Percentiles rank a stretch among this genome's conserved stretches.
These are phyloP conservation scores for Cucurbita ficifolia DNA, from an alignment of 306 rosid species.

Conservation along the genomic window DNA sequence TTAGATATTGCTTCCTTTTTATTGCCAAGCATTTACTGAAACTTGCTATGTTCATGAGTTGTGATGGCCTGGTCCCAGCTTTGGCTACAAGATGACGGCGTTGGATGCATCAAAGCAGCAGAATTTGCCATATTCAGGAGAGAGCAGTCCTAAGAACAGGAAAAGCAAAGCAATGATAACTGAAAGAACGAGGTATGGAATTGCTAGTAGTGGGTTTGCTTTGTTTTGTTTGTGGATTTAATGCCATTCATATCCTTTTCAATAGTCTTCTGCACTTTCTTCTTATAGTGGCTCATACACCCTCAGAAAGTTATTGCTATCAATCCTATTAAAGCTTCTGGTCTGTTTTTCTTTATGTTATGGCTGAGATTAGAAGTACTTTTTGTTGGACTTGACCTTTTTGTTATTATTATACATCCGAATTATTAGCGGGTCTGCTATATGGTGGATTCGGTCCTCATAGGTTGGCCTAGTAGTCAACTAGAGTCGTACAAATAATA, in stretches of 20 bases:
- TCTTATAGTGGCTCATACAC: not conserved
- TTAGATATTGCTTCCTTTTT: not conserved
- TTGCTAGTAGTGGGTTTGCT: not conserved
- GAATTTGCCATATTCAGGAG: not conserved
- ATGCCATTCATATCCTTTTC: not conserved
- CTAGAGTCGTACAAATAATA: not conserved
- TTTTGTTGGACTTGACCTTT: not conserved
- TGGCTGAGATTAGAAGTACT: not conserved
- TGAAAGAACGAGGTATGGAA: not conserved
- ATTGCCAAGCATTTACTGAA: not conserved
- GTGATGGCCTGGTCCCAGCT: not conserved
- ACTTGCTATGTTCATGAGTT: not conserved
- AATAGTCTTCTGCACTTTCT: conserved; percentile 1
- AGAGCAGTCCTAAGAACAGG: not conserved
- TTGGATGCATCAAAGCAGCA: not conserved
- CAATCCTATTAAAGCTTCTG: not conserved
- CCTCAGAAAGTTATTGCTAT: not conserved
- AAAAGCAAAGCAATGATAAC: not conserved
- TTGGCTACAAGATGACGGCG: not conserved
- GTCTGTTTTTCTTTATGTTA: not conserved
- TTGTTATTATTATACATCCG: not conserved
- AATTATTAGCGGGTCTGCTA: not conserved
- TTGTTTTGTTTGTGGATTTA: not conserved
- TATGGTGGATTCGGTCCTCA: not conserved
- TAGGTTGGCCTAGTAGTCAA: not conserved